Evolutionary conservation across 2,329 filamentous ascomycete genomes (phyloP), one percentile per base, ranked within the genome.

Genomic region (Emergomyces africanus): DNA sequence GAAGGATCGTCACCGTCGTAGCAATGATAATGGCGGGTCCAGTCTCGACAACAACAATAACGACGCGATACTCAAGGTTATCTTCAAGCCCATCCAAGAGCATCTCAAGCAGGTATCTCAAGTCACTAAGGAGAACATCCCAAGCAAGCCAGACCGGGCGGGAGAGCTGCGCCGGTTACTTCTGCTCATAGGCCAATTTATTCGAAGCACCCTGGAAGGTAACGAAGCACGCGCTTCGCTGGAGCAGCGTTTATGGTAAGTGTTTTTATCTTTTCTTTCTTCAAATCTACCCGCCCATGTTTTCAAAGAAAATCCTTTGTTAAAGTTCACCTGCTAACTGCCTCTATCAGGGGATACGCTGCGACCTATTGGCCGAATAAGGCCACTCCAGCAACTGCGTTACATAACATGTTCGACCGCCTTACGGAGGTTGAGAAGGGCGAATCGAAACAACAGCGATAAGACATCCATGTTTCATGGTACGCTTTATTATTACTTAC

Each of bases 361-460:
- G 72, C 73, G 20, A 71, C 72, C 28, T 76, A 77, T 62, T 78
- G 76, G 75, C 74, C 75, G 18, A 77, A 77, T 64, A 75, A 75
- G 63, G 74, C 46, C 44, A 64, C 60, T 5, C 61, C 63, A 20
- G 63, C 61, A 55, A 59, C 56, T 37, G 60, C 63, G 8, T 62
- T 64, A 55, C 60, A 60, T 39, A 59, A 61, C 42, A 63, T 64
- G 58, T 63, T 62, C 54, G 49, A 61, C 18, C 60, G 61, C 12
- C 55, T 64, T 48, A 44, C 60, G 18, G 58, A 55, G 23, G 62
- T 59, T 23, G 63, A 60, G 42, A 55, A 50, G 12, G 48, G 51
- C 37, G 25, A 50, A 25, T 60, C 60, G 59, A n/a, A 49, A 25
- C 54, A 55, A 42, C 39, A 30, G 4, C 41, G 18, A 55, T 42